Evolutionary conservation across 352 stramenopile species (phyloP), one percentile per base, ranked within the genome.

Genomic region (Phytophthora vignae): DNA sequence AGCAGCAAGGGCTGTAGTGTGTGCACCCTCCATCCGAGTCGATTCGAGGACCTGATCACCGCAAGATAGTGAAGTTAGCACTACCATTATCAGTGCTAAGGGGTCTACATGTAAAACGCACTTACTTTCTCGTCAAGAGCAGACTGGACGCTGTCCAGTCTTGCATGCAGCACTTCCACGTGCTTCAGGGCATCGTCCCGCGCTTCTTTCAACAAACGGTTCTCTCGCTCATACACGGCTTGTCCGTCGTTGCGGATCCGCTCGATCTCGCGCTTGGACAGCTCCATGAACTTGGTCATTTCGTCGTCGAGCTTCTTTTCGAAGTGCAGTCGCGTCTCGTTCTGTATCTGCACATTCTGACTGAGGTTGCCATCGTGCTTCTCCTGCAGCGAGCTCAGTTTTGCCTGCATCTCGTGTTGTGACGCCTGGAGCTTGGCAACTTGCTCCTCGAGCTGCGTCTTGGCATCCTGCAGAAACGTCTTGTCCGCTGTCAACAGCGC

Each of bases 191-290:
- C 77, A 19, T 92, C 81, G 27, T 90, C 78, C 1, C 86, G 81
- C 4, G 79, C 81, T 29, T 93, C 83, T 55, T 87, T 88, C 25
- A 93, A 74, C 38, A 93, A 36, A 8, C 85, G 77, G 60, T 94
- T 95, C 58, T 95, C 88, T 5, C 85, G 83, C 54, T 95, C 87
- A 56, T 90, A 92, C 9, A 92, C 79, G 38, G 83, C 60, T 52
- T 93, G 86, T 8, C 79, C 79, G 29, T 76, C 83, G n/a, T 74
- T 79, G 9, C 85, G 84, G 15, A 95, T 89, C 14, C 78, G 73
- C n/a, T 93, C 85, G 27, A 93, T 83, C 66, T 95, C 88, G 4
- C 78, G 74, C 64, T 87, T 86, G 3, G 85, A 91, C 31, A 90
- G 60, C 21, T 91, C 79, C 77, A 93, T 90, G 50, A 92, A 90